Evolutionary conservation across 2,329 filamentous ascomycete species (phyloP).

Genomic region (Neofusicoccum laricinum): DNA sequence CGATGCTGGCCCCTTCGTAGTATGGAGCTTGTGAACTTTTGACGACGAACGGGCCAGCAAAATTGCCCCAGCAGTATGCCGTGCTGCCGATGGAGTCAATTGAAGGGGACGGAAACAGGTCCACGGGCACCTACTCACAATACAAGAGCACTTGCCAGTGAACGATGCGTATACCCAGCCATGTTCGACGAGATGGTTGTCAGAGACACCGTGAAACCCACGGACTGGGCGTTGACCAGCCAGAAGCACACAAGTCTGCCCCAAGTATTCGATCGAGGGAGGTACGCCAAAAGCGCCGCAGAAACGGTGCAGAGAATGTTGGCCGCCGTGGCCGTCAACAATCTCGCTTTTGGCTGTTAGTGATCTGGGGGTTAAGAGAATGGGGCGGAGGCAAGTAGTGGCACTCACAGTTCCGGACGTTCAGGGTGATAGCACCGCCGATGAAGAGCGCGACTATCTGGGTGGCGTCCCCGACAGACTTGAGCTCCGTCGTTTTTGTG

Average conservation of each 20-base stretch:
- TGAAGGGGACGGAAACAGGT: not conserved
- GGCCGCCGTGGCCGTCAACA: constrained; percentile 27
- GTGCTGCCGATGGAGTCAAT: constrained; percentile 18
- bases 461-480: constrained; percentile 36
- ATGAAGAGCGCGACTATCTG: constrained; percentile 38
- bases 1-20: constrained; percentile 36
- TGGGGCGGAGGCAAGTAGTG: not conserved
- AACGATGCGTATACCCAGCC: constrained; percentile 37
- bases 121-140: constrained; percentile 19
- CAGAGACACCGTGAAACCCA: constrained; percentile 37
- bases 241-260: constrained; percentile 36
- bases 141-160: constrained; percentile 33
- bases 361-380: no score
- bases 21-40: constrained; percentile 33
- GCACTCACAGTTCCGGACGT: constrained; percentile 28
- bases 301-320: constrained; percentile 37
- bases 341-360: not conserved
- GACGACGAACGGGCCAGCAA: constrained; percentile 39
- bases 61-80: constrained; percentile 42
- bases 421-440: constrained; percentile 36
- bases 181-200: constrained; percentile 37
- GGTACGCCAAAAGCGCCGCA: constrained; percentile 34
- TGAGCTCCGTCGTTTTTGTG: constrained; percentile 34
- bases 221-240: constrained; percentile 38
- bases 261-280: constrained; percentile 35